These are phyloP conservation scores for Microthyrium microscopicum DNA, from an alignment of 2,329 filamentous ascomycete species.

Conservation along the genomic window DNA sequence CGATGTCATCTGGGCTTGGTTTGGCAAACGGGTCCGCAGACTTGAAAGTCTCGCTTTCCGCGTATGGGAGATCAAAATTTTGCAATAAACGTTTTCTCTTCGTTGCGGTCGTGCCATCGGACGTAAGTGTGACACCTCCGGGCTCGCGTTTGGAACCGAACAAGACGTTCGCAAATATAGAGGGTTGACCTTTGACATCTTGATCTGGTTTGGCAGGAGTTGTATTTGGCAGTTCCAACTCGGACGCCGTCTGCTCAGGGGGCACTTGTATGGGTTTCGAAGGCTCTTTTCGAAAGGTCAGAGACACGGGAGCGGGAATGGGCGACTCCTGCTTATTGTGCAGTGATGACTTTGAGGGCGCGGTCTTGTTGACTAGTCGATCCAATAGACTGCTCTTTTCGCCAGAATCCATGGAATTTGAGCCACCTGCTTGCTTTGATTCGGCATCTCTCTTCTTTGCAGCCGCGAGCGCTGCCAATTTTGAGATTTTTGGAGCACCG, in stretches of 20 bases:
- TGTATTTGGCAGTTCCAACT: background rate
- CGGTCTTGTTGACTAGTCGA: slow-evolving; percentile 1
- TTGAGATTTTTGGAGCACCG: slow-evolving; percentile 66
- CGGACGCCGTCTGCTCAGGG: background rate
- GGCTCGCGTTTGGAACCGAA: slow-evolving; percentile 19
- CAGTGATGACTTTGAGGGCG: background rate
- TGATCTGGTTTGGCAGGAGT: slow-evolving; percentile 10
- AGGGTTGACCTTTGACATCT: slow-evolving; percentile 29
- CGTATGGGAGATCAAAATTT: slow-evolving; percentile 26
- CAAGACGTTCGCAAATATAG: slow-evolving; percentile 33
- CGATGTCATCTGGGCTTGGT: slow-evolving; percentile 83
- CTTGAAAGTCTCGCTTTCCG: slow-evolving; percentile 19
- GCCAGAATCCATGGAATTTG: slow-evolving; percentile 4
- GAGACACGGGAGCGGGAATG: too few species aligned
- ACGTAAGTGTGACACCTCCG: slow-evolving; percentile 6
- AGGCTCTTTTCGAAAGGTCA: background rate
- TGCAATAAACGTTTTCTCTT: slow-evolving; percentile 10
- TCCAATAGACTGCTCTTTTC: slow-evolving; percentile 5
- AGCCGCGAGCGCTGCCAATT: slow-evolving; percentile 77
- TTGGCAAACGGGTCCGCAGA: slow-evolving; percentile 53
- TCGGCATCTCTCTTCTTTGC: slow-evolving; percentile 70
- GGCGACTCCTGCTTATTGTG: too few species aligned
- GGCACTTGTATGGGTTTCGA: slow-evolving; percentile 1
- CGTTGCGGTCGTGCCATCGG: slow-evolving; percentile 7
- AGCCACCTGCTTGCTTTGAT: slow-evolving; percentile 31